These are phyloP conservation scores for Neurospora sp. DNA, from an alignment of 495 filamentous ascomycete genomes.

Conservation along the genomic window DNA sequence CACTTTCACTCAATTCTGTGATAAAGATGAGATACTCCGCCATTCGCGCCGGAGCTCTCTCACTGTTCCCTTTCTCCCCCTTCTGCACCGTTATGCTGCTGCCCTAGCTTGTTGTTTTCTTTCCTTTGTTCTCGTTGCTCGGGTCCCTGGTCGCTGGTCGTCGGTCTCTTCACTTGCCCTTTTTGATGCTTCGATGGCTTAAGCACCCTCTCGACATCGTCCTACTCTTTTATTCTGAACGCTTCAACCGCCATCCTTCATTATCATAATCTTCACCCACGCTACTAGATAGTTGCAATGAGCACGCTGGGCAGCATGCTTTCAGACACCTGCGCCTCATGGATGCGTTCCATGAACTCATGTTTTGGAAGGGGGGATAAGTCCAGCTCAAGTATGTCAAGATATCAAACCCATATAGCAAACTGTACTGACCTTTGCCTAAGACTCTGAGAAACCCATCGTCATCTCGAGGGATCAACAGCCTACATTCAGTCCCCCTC, in stretches of 20 bases:
- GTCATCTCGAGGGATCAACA: conserved; percentile 31
- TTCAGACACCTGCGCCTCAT: conserved; percentile 29
- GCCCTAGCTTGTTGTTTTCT: not conserved
- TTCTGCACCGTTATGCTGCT: conserved; percentile 5
- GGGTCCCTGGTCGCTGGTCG: conserved; percentile 19
- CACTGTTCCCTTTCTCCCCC: not conserved
- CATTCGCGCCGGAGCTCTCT: conserved; percentile 2
- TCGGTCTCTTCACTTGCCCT: conserved; percentile 16
- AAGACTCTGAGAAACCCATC: conserved; percentile 16
- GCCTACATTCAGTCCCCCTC: conserved; percentile 26
- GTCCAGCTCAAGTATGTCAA: conserved; percentile 20
- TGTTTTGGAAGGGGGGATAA: conserved; percentile 34
- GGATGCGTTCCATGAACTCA: conserved; percentile 29
- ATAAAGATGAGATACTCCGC: conserved; percentile 6
- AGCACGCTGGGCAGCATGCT: conserved; percentile 30
- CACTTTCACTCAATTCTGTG: not conserved
- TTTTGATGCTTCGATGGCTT: conserved; percentile 1
- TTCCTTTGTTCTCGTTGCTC: conserved; percentile 6
- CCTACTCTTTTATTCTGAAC: not conserved
- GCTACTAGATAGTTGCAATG: conserved; percentile 16
- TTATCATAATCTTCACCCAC: conserved; percentile 12
- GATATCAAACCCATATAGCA: not conserved
- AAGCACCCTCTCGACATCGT: conserved; percentile 6
- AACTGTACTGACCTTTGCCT: not conserved
- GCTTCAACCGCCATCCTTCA: conserved; percentile 13